Evolutionary conservation across 2,329 filamentous ascomycete genomes (phyloP).

Genomic region (Taxawa tesnikishii): DNA sequence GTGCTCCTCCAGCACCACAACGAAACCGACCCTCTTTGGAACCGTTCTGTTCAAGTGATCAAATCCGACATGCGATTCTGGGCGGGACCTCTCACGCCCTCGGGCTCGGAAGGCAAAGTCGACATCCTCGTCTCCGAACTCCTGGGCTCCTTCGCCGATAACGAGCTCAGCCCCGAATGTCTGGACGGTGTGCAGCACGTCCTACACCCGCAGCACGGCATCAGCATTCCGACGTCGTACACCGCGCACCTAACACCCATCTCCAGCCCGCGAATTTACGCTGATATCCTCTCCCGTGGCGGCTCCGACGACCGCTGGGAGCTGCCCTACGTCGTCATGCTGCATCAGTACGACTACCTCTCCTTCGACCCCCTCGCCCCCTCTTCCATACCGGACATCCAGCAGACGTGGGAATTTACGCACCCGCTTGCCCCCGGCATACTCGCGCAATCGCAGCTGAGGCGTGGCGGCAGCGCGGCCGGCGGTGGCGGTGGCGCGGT

Average conservation of each 20-base stretch:
- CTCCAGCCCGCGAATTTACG: constrained; percentile 70
- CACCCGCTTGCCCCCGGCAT: constrained; percentile 57
- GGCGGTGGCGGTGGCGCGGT: constrained; percentile 61
- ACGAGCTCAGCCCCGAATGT: constrained; percentile 93
- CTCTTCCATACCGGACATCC: constrained; percentile 40
- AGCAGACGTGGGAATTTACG: constrained; percentile 67
- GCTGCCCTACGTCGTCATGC: constrained; percentile 87
- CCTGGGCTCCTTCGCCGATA: constrained; percentile 90
- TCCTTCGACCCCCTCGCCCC: constrained; percentile 44
- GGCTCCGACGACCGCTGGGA: constrained; percentile 61
- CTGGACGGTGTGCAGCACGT: constrained; percentile 91
- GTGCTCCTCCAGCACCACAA: constrained; percentile 86
- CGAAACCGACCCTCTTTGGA: constrained; percentile 56
- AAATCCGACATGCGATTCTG: constrained; percentile 97
- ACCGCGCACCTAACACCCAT: constrained; percentile 91
- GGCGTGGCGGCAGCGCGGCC: constrained; percentile 50
- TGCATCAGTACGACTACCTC: constrained; percentile 81
- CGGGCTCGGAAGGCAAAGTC: constrained; percentile 51
- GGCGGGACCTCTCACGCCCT: constrained; percentile 60
- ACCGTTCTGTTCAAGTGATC: constrained; percentile 67
- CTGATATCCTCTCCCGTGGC: constrained; percentile 59
- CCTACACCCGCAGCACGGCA: constrained; percentile 65
- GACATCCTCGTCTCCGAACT: constrained; percentile 93
- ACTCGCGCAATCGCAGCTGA: constrained; percentile 41
- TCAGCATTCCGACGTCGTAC: constrained; percentile 89